phyloP scores from a whole-genome alignment of 1,284 basidiomycete genomes.

The Ganoderma multipileum region DNA sequence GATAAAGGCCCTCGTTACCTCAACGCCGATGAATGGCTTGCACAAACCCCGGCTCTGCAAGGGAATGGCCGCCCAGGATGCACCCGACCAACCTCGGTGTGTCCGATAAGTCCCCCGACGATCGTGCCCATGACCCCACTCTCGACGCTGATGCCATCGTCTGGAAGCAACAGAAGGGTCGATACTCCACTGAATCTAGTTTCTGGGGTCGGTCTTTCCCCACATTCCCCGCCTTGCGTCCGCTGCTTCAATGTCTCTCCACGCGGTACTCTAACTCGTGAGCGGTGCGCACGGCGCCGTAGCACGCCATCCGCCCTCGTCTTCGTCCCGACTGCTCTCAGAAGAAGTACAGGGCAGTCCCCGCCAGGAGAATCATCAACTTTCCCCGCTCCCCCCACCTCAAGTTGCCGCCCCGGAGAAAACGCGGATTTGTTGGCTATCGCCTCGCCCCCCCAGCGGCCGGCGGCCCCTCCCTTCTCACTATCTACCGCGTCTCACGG shows the following conservation, averaged over 20 bases:
- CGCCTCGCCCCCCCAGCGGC: background rate
- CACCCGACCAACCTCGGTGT: conserved; percentile 13
- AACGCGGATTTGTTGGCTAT: conserved; percentile 12
- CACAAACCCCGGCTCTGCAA: background rate
- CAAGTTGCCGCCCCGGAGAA: conserved; percentile 15
- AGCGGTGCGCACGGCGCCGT: background rate
- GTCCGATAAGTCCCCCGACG: conserved; percentile 15
- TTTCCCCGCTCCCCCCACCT: background rate
- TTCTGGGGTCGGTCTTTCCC: background rate
- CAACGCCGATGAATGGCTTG: background rate
- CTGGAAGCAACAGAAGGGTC: background rate
- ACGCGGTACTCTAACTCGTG: background rate
- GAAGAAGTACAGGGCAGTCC: background rate
- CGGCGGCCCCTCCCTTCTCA: background rate
- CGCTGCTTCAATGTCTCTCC: background rate
- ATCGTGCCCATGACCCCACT: background rate
- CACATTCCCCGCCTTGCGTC: background rate
- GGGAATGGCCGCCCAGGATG: background rate
- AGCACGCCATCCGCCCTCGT: background rate
- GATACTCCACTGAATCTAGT: background rate
- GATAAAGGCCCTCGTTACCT: background rate
- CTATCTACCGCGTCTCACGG: background rate
- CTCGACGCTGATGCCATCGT: conserved; percentile 5
- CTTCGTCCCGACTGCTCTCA: background rate
- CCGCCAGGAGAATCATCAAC: conserved; percentile 15